Base-by-base conservation (phyloP, 306 rosid species). In the Dalbergia cochinchinensis region DNA sequence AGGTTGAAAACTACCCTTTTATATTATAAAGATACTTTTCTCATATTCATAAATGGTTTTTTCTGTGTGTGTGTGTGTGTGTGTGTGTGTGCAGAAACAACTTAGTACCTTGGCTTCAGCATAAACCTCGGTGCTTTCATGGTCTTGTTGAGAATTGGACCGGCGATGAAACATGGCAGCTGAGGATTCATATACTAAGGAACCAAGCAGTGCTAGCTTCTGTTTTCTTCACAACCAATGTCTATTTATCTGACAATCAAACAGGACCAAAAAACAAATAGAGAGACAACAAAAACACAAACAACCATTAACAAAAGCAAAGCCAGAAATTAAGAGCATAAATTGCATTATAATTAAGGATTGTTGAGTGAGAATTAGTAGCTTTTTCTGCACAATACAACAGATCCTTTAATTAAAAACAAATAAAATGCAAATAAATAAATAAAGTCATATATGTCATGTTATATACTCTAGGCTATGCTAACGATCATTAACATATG, bases 111-210 rank as follows among this genome's bases (percentile, higher is more conserved):
- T 86, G 60, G 84, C 71, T 65, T 86, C 86, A 58, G 39, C 53
- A 75, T 70, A 5, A 74, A 74, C 72, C 84, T 78, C 86, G 1
- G 33, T 50, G 65, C 5, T 83, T 71, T 76, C 80, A 7, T 76
- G 82, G 11, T 60, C 82, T 34, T 71, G 77, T 6, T 86, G 85
- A 71, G 89, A 79, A 71, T 41, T 83, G 69, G 34, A 69, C 84
- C 78, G 34, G 15, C 65, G 80, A 42, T 83, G 83, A 76, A 86
- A 86, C 89, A 86, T 86, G 70, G 78, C 77, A 10, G 45, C 61
- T 34, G 60, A 15, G 45, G 71, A 79, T 65, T 83, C 48, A 79
- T 45, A 15, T 19, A 73, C 78, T 59, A 8, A 71, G 54, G 15
- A 48, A 48, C 54, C n/a, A 85, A 73, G 34, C 18, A 16, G 50